phyloP scores from a whole-genome alignment of 306 rosid species.

The Quercus dentata region DNA sequence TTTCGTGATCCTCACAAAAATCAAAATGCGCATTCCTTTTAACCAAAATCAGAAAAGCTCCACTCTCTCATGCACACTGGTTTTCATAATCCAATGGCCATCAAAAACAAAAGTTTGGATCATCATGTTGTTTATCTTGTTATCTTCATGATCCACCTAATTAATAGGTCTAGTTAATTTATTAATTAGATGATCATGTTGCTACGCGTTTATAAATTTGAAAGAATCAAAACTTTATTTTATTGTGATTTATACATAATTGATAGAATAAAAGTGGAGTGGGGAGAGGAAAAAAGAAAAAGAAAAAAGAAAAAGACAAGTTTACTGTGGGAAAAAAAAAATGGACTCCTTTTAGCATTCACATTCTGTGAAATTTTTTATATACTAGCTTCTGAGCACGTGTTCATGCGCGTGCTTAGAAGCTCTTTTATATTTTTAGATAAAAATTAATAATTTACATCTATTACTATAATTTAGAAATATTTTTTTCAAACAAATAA shows the following conservation, averaged over 20 bases:
- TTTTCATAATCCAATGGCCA: not conserved
- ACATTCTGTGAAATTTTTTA: no score
- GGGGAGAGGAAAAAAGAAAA: not conserved
- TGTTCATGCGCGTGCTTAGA: fast-evolving
- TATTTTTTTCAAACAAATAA: no score
- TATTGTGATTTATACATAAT: not conserved
- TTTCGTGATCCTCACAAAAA: not conserved
- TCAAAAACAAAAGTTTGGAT: not conserved
- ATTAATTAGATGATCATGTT: not conserved
- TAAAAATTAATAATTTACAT: no score
- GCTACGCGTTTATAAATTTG: constrained; percentile 6
- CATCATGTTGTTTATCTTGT: not conserved
- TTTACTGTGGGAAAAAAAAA: no score
- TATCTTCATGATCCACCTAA: not conserved
- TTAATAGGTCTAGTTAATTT: constrained; percentile 7
- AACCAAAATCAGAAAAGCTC: constrained; percentile 20
- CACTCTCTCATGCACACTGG: constrained; percentile 28
- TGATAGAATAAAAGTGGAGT: no score
- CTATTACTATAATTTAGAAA: no score
- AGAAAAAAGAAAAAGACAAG: not conserved
- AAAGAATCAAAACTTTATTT: constrained; percentile 4
- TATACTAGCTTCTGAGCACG: no score
- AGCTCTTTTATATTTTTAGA: no score
- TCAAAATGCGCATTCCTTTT: not conserved
- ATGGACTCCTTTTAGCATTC: no score